These are phyloP conservation scores for Bromus sterilis DNA, from an alignment of 176 grass and related monocot genomes.

Conservation along the genomic window DNA sequence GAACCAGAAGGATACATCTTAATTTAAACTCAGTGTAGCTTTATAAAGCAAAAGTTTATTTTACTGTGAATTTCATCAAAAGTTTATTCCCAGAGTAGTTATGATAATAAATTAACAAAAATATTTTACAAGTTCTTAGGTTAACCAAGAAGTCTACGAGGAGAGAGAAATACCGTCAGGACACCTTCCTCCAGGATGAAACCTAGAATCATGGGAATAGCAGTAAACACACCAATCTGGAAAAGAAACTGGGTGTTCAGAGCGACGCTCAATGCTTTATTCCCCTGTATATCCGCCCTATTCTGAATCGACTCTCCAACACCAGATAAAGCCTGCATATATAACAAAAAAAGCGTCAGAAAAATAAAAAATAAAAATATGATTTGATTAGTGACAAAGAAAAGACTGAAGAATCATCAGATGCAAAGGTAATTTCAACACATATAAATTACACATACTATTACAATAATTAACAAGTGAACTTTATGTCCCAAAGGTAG, in stretches of 20 bases:
- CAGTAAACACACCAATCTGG: conserved; percentile 92
- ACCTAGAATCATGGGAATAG: conserved; percentile 89
- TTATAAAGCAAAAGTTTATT: background rate
- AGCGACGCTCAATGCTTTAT: conserved; percentile 53
- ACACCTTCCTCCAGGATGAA: conserved; percentile 78
- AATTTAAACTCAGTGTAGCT: background rate
- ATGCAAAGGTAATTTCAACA: background rate
- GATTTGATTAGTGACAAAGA: too few relatives aligned
- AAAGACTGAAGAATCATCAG: background rate
- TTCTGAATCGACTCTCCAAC: conserved; percentile 75
- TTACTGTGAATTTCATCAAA: background rate
- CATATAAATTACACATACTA: too few relatives aligned
- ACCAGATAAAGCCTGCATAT: conserved; percentile 84
- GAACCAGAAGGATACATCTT: background rate
- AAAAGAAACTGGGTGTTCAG: conserved; percentile 95
- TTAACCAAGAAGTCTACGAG: background rate
- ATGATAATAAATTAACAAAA: background rate
- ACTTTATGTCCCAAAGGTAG: background rate
- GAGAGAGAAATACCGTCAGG: conserved; percentile 51
- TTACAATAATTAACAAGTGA: background rate
- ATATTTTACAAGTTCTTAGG: background rate
- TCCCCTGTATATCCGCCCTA: conserved; percentile 66
- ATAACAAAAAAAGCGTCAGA: conserved; percentile 5
- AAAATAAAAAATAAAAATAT: background rate
- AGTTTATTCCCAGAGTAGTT: background rate